Percentiles rank a stretch among this genome's conserved stretches.
These are phyloP conservation scores for Lepidopterella palustris DNA, from an alignment of 495 filamentous ascomycete genomes.

Conservation along the genomic window DNA sequence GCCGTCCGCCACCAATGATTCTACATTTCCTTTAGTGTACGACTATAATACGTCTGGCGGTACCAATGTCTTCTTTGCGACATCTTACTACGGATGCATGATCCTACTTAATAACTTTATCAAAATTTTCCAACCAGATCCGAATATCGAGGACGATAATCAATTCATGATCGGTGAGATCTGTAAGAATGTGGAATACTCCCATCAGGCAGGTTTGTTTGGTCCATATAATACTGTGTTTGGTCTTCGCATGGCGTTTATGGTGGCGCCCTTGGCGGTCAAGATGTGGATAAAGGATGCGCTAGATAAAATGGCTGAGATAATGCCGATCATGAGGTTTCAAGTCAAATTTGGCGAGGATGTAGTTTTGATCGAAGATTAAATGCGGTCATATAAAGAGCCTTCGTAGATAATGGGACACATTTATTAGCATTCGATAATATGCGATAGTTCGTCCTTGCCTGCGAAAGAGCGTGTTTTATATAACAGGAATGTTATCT, in stretches of 20 bases:
- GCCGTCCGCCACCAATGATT: not conserved
- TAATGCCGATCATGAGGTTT: not conserved
- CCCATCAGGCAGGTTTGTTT: not conserved
- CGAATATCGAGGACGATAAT: not conserved
- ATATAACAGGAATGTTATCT: slow-evolving; percentile 15
- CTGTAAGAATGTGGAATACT: not conserved
- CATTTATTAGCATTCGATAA: too few species aligned
- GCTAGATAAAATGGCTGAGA: not conserved
- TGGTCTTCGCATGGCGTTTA: not conserved
- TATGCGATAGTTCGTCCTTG: too few species aligned
- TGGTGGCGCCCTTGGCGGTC: not conserved
- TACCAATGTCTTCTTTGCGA: not conserved
- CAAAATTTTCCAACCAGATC: not conserved
- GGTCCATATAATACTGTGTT: not conserved
- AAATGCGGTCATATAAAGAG: too few species aligned
- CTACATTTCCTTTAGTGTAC: not conserved
- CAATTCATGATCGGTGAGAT: not conserved
- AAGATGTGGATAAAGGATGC: not conserved
- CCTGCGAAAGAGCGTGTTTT: too few species aligned
- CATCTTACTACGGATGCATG: not conserved
- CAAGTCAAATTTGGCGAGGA: not conserved
- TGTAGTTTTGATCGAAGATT: not conserved
- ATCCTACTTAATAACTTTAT: not conserved
- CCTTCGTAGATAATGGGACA: too few species aligned
- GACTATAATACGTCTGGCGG: not conserved